Evolutionary conservation across 2,329 filamentous ascomycete genomes (phyloP).

Genomic region (Cordyceps farinosa): DNA sequence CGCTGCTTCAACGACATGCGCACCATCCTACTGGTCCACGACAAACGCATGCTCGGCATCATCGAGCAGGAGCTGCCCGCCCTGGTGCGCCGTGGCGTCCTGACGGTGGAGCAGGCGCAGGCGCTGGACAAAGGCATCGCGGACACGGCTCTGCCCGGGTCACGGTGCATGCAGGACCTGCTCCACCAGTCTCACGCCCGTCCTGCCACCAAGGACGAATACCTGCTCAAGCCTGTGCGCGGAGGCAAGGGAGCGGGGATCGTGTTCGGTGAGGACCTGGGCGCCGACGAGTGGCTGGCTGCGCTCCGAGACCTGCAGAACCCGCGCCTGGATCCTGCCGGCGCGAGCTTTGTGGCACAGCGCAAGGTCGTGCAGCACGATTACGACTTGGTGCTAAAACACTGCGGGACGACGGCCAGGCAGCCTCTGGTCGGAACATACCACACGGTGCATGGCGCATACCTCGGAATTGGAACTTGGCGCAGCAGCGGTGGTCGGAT

Average conservation of each 20-base stretch:
- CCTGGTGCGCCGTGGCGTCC: constrained; percentile 25
- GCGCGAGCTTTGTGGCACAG: not conserved
- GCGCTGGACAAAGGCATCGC: constrained; percentile 28
- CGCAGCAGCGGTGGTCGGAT: constrained; percentile 4
- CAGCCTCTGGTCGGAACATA: constrained; percentile 6
- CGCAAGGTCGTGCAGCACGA: not conserved
- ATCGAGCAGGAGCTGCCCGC: constrained; percentile 33
- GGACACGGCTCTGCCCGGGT: constrained; percentile 35
- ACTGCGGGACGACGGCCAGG: not conserved
- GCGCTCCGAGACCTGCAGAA: constrained; percentile 1
- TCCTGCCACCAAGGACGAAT: constrained; percentile 25
- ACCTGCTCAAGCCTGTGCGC: constrained; percentile 37
- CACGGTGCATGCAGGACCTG: constrained; percentile 25
- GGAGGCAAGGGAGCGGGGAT: constrained; percentile 40
- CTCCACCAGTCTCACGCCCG: constrained; percentile 11
- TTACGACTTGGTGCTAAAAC: not conserved
- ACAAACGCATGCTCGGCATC: constrained; percentile 41
- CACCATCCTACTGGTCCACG: constrained; percentile 38
- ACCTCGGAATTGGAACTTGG: constrained; percentile 11
- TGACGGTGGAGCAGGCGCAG: constrained; percentile 28
- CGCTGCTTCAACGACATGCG: constrained; percentile 41
- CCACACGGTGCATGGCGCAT: not conserved
- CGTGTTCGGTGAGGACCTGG: constrained; percentile 35
- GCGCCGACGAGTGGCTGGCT: not conserved
- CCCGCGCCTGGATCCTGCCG: not conserved